These are phyloP conservation scores for Xerocomus tenax DNA, from an alignment of 1,284 basidiomycete species.

Conservation along the genomic window DNA sequence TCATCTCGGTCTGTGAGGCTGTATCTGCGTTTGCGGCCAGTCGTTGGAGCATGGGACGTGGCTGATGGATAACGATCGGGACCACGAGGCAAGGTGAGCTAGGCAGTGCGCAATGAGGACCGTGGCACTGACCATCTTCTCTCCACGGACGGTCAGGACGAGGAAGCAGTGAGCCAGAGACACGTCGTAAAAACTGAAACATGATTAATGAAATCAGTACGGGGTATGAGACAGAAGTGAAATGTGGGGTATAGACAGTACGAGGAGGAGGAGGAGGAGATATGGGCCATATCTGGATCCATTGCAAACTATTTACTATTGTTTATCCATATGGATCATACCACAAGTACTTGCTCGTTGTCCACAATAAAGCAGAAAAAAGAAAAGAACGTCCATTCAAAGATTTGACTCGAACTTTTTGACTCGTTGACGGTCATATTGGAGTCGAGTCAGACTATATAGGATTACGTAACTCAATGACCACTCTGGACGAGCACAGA, in stretches of 20 bases:
- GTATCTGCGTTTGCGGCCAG: conserved; percentile 55
- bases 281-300: neutral
- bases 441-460: neutral
- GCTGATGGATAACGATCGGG: conserved; percentile 34
- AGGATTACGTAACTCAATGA: conserved; percentile 18
- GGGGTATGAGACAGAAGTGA: neutral
- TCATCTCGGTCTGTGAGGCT: conserved; percentile 47
- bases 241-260: too few relatives aligned
- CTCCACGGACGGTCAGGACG: conserved; percentile 65
- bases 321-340: conserved; percentile 13
- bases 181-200: conserved; percentile 63
- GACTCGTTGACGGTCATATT: too few relatives aligned
- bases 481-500: neutral
- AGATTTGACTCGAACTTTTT: too few relatives aligned
- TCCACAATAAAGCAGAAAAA: neutral
- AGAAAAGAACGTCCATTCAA: neutral
- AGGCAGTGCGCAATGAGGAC: neutral
- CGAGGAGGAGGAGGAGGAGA: too few relatives aligned
- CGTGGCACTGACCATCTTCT: conserved; percentile 52
- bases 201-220: conserved; percentile 30
- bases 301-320: conserved; percentile 16
- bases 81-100: conserved; percentile 12
- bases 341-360: neutral
- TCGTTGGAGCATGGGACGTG: conserved; percentile 63
- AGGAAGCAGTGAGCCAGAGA: conserved; percentile 61